Conservation (phyloP, 2,329 filamentous ascomycete genomes). For the Penicillium sp. region DNA sequence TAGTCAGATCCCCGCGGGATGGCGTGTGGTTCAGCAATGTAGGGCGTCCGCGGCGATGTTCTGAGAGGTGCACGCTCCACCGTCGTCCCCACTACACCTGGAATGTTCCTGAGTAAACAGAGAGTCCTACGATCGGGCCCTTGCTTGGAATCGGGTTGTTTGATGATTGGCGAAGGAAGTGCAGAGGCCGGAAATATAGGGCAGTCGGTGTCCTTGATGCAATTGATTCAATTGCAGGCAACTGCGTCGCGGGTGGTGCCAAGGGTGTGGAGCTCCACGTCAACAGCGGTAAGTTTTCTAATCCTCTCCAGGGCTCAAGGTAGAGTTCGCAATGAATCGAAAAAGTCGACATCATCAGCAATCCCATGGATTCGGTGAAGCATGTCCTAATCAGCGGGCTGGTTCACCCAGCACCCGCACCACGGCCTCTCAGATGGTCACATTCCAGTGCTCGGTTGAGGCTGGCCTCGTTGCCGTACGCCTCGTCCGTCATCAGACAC, state of each 20-base stretch:
- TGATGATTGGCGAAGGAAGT: not conserved
- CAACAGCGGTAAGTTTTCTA: not conserved
- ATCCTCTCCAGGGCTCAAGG: not conserved
- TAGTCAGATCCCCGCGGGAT: not conserved
- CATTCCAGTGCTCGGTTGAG: slow-evolving; percentile 14
- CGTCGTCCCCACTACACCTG: slow-evolving; percentile 12
- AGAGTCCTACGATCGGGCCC: not conserved
- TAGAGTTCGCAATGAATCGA: slow-evolving; percentile 2
- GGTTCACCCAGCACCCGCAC: slow-evolving; percentile 1
- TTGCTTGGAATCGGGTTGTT: not conserved
- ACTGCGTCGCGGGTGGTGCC: slow-evolving; percentile 2
- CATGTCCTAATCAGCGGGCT: slow-evolving; percentile 6
- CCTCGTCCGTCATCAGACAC: not conserved
- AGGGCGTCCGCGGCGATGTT: slow-evolving; percentile 12
- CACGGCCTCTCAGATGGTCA: not conserved
- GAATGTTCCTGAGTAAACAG: slow-evolving; percentile 14
- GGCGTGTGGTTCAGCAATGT: slow-evolving; percentile 20
- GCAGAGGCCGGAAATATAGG: not conserved
- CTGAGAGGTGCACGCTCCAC: not conserved
- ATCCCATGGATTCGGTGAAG: slow-evolving; percentile 4
- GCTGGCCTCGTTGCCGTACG: slow-evolving; percentile 5
- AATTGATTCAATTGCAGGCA: not conserved
- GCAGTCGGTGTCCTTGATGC: not conserved
- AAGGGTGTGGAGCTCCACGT: slow-evolving; percentile 8
- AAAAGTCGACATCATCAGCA: not conserved